phyloP scores from a whole-genome alignment of 2,329 filamentous ascomycete genomes.

The Phaeosphaeria sp. region DNA sequence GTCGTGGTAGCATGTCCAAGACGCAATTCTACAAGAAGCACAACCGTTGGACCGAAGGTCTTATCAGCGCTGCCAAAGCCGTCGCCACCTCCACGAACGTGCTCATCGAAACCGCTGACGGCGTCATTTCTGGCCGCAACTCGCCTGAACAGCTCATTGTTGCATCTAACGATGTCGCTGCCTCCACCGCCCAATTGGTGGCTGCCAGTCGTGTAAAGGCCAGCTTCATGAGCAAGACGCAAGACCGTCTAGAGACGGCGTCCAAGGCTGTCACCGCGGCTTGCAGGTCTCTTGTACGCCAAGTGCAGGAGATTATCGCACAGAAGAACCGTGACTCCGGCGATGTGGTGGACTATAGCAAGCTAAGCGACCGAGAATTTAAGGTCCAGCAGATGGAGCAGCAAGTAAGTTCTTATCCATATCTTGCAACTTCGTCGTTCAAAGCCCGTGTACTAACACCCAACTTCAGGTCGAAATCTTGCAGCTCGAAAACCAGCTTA shows the following conservation, averaged over 20 bases:
- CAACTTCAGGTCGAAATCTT: conserved; percentile 85
- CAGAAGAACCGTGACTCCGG: conserved; percentile 79
- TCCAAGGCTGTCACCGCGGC: conserved; percentile 92
- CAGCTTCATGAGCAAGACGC: conserved; percentile 96
- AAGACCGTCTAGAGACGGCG: conserved; percentile 88
- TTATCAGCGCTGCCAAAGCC: conserved; percentile 96
- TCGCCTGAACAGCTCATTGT: conserved; percentile 97
- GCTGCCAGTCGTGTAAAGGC: conserved; percentile 96
- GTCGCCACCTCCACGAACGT: conserved; percentile 93
- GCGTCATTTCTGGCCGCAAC: conserved; percentile 89
- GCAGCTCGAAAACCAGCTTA: conserved; percentile 87
- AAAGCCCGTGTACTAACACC: conserved; percentile 17
- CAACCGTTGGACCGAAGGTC: conserved; percentile 97
- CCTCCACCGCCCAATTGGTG: conserved; percentile 94
- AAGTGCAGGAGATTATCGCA: conserved; percentile 94
- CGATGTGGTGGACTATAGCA: conserved; percentile 84
- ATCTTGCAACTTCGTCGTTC: not conserved
- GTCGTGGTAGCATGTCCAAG: conserved; percentile 82
- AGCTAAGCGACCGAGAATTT: conserved; percentile 92
- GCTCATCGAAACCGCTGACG: conserved; percentile 96
- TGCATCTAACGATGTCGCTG: conserved; percentile 94
- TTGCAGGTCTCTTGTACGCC: conserved; percentile 84
- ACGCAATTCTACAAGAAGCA: conserved; percentile 99
- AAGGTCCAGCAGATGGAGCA: conserved; percentile 99
- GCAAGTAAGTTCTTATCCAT: conserved; percentile 71